Conservation (phyloP, 441 rosid genomes). For the Erodium moschatum region DNA sequence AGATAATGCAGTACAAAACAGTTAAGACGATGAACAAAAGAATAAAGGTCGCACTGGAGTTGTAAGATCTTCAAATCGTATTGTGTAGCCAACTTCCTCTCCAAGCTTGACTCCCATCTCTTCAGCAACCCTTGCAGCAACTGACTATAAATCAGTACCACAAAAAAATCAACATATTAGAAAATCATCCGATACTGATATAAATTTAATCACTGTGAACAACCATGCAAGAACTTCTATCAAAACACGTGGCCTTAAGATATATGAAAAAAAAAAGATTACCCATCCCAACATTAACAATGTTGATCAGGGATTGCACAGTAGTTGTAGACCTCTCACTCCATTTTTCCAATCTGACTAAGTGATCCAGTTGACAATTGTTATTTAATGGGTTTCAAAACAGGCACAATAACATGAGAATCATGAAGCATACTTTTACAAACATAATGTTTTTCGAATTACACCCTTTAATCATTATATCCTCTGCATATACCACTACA, state of each 20-base stretch:
- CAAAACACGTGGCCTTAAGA: background rate
- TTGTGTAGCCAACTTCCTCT: conserved; percentile 88
- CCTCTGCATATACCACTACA: background rate
- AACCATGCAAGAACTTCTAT: background rate
- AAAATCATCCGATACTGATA: background rate
- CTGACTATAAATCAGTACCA: conserved; percentile 48
- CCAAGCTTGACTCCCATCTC: conserved; percentile 96
- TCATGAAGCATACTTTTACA: background rate
- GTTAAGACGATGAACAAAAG: conserved; percentile 4
- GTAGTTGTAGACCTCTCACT: background rate
- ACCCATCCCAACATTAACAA: background rate
- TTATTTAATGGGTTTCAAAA: background rate
- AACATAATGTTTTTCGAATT: background rate
- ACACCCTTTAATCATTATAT: background rate
- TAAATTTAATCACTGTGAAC: background rate
- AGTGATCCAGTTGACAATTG: background rate
- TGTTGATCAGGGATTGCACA: background rate
- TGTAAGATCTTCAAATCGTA: conserved; percentile 83
- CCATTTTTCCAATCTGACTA: background rate
- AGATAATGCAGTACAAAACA: conserved; percentile 12
- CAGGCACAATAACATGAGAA: background rate
- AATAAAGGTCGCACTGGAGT: conserved; percentile 45
- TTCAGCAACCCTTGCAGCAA: conserved; percentile 91
- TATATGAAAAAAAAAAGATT: background rate
- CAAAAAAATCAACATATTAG: conserved; percentile 2